Evolutionary conservation across 148 eudicot species (phyloP), one percentile per base, ranked within the genome.

Genomic region (Cornus florida): DNA sequence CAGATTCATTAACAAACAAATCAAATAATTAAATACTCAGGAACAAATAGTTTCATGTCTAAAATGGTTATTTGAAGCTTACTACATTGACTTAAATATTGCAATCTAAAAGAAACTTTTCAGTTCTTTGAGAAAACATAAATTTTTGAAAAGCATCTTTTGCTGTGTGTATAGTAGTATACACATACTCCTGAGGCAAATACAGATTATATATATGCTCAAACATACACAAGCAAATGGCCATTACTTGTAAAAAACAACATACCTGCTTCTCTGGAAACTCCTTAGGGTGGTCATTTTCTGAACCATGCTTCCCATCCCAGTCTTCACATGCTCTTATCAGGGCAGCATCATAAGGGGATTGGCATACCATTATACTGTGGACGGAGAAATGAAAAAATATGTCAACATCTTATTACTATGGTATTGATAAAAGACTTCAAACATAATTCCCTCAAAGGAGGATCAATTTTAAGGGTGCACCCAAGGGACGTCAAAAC

Each of bases 241-340:
- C 56, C 22, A 50, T 38, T 22, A 57, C 43, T 0, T 43, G 53
- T 62, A 53, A 22, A 67, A 46, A 17, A 19, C 28, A 28, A 59
- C 41, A 75, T 83, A 96, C 98, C 98, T 92, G 97, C 35, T 88
- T 81, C 79, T 89, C 94, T 9, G 95, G 86, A 82, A 93, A 96
- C 67, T 89, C 87, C 74, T 83, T 82, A 33, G 99, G 98, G 75
- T 94, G 89, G 82, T 96, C 99, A 81, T 94, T 96, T 85, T 94
- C 97, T 80, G 99, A 94, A 80, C 86, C 84, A 86, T 92, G 89
- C 84, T 90, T 83, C 24, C 71, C 82, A 75, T 94, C 98, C 97
- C 98, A 92, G 56, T 81, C 85, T 80, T 94, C 99, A 97, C 99
- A 96, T 31, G 98, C 98, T 86, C 78, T 85, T 79, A 93, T 72